phyloP scores from a whole-genome alignment of 371 early-diverging fungal genomes.

The Mortierella sp. region DNA sequence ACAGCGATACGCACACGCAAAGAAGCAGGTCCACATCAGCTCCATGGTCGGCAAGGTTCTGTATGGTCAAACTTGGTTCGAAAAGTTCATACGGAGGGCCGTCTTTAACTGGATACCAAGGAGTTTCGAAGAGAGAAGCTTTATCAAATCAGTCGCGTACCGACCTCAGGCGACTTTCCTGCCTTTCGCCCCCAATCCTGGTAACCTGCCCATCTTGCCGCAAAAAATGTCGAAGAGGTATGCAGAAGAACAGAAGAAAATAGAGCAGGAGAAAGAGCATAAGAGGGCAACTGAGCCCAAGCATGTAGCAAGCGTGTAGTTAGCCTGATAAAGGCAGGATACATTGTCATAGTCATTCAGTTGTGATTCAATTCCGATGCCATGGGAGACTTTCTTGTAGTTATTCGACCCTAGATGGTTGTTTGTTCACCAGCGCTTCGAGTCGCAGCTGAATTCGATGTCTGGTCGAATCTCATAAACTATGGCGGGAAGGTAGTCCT shows the following conservation, averaged over 20 bases:
- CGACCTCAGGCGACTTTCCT: constrained; percentile 34
- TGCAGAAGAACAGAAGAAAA: constrained; percentile 17
- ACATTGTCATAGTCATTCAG: too few species aligned
- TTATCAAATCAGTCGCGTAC: constrained; percentile 17
- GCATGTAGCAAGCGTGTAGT: too few species aligned
- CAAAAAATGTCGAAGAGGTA: constrained; percentile 24
- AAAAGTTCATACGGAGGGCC: constrained; percentile 12
- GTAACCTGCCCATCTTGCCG: constrained; percentile 12
- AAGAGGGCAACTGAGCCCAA: too few species aligned
- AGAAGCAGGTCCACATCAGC: constrained; percentile 22
- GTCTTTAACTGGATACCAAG: constrained; percentile 30
- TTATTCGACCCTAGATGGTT: too few species aligned
- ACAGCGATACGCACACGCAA: constrained; percentile 21
- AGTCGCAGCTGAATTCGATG: constrained; percentile 1
- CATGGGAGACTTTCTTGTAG: too few species aligned
- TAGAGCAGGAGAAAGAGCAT: neutral
- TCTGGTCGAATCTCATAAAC: constrained; percentile 2
- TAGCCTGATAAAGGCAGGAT: too few species aligned
- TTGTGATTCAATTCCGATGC: too few species aligned
- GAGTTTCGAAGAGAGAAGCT: constrained; percentile 9
- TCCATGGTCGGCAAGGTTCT: constrained; percentile 11
- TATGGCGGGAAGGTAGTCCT: constrained; percentile 7
- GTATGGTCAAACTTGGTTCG: constrained; percentile 23
- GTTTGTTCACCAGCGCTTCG: neutral
- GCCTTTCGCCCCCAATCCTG: constrained; percentile 10